A percentile compares a stretch with the other conserved stretches of the same genome.
phyloP scores from a whole-genome alignment of 805 yeast genomes.

The Metschnikowia chrysomelidarum region DNA sequence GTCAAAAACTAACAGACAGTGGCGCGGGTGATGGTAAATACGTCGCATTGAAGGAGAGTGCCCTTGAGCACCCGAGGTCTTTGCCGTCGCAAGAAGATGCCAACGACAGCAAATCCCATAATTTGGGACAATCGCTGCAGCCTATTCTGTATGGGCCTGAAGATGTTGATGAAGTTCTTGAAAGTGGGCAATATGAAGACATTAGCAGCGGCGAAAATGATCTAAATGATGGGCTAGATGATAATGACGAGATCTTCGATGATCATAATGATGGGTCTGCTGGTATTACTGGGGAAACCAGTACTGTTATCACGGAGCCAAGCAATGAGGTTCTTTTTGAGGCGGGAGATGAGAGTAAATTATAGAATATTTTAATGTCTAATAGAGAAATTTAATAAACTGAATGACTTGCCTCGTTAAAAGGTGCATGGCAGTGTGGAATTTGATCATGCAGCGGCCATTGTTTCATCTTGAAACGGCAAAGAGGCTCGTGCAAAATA shows the following conservation, averaged over 20 bases:
- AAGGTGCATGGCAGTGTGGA: too few relatives aligned
- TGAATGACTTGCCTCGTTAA: too few relatives aligned
- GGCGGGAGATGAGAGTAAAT: background rate
- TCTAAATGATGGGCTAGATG: conserved; percentile 3
- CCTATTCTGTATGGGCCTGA: background rate
- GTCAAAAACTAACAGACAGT: background rate
- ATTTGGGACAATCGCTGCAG: too few relatives aligned
- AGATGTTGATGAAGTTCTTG: conserved; percentile 4
- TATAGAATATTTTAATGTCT: background rate
- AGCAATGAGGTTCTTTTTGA: conserved; percentile 3
- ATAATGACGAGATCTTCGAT: conserved; percentile 1
- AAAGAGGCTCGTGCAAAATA: too few relatives aligned
- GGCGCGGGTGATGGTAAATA: too few relatives aligned
- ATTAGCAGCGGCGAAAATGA: background rate
- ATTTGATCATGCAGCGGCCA: too few relatives aligned
- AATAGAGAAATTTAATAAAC: conserved; percentile 1
- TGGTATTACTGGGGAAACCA: background rate
- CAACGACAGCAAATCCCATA: background rate
- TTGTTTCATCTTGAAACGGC: too few relatives aligned
- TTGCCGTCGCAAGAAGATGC: background rate
- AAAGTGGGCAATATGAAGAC: conserved; percentile 4
- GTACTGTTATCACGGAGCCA: conserved; percentile 1
- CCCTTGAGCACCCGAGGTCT: too few relatives aligned
- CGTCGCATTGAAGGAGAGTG: too few relatives aligned
- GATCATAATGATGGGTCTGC: background rate